Percentiles rank a stretch among this genome's conserved stretches.
Conservation (phyloP, 208 protist species). For the Willaertia magna region DNA sequence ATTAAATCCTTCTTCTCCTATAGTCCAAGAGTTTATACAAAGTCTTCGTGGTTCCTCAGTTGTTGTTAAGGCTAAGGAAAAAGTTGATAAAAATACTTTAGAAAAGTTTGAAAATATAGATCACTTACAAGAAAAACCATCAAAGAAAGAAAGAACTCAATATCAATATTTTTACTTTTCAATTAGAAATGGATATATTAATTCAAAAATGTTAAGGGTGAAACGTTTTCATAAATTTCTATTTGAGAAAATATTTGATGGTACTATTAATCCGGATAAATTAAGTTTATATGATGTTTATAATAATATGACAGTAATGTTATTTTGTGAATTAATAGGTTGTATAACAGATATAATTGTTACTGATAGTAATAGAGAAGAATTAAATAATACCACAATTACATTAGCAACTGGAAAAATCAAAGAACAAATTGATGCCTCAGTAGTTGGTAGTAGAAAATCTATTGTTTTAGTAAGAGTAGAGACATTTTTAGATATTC, state of each 20-base stretch:
- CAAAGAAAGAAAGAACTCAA: not conserved
- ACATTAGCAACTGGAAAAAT: not conserved
- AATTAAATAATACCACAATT: not conserved
- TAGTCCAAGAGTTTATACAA: not conserved
- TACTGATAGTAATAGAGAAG: not conserved
- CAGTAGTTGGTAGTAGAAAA: not conserved
- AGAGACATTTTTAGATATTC: not conserved
- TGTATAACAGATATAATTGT: not conserved
- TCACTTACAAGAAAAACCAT: not conserved
- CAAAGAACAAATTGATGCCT: not conserved
- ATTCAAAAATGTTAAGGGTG: not conserved
- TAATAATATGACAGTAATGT: not conserved
- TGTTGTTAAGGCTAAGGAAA: not conserved
- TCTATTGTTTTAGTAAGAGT: not conserved
- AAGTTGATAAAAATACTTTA: not conserved
- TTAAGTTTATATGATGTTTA: not conserved
- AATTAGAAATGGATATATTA: not conserved
- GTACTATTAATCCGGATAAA: not conserved
- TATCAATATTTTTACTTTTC: not conserved
- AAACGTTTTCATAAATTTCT: not conserved
- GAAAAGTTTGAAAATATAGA: not conserved
- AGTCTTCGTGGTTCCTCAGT: not conserved
- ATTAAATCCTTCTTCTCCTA: not conserved
- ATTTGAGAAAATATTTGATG: not conserved
- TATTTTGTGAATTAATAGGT: not conserved